These are phyloP conservation scores for Kockiozyma suomiensis DNA, from an alignment of 805 yeast genomes.

Conservation along the genomic window DNA sequence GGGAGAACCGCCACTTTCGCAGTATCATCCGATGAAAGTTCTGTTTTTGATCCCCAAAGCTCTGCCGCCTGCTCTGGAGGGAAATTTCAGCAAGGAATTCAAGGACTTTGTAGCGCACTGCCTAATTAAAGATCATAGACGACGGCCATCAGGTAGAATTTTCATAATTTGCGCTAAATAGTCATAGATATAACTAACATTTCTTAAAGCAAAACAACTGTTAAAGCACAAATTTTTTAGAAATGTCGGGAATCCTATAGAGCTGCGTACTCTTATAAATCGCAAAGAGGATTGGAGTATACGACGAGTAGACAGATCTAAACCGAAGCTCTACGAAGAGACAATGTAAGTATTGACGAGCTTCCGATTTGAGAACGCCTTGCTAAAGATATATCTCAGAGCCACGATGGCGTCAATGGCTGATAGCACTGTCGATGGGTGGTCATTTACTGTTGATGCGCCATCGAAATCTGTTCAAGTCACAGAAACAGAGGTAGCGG, in stretches of 20 bases:
- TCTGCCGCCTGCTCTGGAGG: conserved; percentile 49
- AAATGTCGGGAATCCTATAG: conserved; percentile 45
- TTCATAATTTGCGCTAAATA: not conserved
- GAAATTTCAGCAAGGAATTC: conserved; percentile 52
- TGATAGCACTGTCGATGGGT: conserved; percentile 3
- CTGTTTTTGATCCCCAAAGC: conserved; percentile 54
- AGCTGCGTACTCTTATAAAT: conserved; percentile 48
- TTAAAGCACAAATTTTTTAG: conserved; percentile 65
- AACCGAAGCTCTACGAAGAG: conserved; percentile 43
- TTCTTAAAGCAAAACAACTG: conserved; percentile 52
- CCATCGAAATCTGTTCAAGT: conserved; percentile 2
- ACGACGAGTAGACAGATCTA: conserved; percentile 40
- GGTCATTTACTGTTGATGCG: conserved; percentile 27
- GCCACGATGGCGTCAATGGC: conserved; percentile 7
- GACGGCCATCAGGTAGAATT: conserved; percentile 55
- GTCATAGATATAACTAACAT: not conserved
- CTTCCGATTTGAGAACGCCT: not conserved
- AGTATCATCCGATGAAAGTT: conserved; percentile 59
- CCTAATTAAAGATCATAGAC: conserved; percentile 66
- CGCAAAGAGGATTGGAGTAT: conserved; percentile 50
- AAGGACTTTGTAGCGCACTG: conserved; percentile 71
- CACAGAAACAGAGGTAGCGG: conserved; percentile 8
- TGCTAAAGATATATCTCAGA: not conserved
- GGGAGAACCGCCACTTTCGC: conserved; percentile 70
- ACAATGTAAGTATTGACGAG: conserved; percentile 36